phyloP scores from a whole-genome alignment of 1,284 basidiomycete genomes.

The Cryptococcus neoformans region DNA sequence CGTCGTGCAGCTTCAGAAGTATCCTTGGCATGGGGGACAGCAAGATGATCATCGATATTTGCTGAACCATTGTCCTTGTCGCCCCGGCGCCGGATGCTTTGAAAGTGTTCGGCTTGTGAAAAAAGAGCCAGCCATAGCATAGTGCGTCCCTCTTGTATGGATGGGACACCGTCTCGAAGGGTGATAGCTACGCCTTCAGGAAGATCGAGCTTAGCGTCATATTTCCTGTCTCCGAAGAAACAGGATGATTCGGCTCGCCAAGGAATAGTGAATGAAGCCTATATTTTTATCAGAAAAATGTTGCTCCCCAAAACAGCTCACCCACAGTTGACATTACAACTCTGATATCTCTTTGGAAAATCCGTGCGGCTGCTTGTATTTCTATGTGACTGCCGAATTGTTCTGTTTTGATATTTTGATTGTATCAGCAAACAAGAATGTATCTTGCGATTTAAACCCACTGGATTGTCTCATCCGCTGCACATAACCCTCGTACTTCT shows the following conservation, averaged over 20 bases:
- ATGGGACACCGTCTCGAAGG: conserved; percentile 23
- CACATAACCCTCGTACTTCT: conserved; percentile 39
- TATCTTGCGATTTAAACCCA: conserved; percentile 11
- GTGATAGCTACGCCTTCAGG: conserved; percentile 13
- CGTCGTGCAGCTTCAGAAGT: conserved; percentile 32
- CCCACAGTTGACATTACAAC: conserved; percentile 21
- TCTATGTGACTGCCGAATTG: conserved; percentile 43
- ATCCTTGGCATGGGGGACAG: conserved; percentile 26
- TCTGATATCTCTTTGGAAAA: conserved; percentile 38
- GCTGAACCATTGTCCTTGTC: conserved; percentile 36
- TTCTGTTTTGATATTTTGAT: conserved; percentile 9
- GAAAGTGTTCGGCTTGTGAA: conserved; percentile 43
- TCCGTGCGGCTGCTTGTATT: conserved; percentile 38
- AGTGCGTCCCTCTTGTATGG: conserved; percentile 23
- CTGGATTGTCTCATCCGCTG: conserved; percentile 35
- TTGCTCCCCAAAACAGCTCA: not conserved
- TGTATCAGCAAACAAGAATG: not conserved
- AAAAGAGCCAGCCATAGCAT: conserved; percentile 46
- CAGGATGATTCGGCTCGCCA: conserved; percentile 18
- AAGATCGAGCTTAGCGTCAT: conserved; percentile 11
- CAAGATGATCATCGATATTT: conserved; percentile 34
- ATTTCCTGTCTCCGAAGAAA: not conserved
- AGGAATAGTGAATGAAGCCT: conserved; percentile 41
- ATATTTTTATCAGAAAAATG: not conserved
- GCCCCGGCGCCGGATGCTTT: conserved; percentile 34